Evolutionary conservation across 2,329 filamentous ascomycete species (phyloP).

Genomic region (Aspergillus puulaauensis): DNA sequence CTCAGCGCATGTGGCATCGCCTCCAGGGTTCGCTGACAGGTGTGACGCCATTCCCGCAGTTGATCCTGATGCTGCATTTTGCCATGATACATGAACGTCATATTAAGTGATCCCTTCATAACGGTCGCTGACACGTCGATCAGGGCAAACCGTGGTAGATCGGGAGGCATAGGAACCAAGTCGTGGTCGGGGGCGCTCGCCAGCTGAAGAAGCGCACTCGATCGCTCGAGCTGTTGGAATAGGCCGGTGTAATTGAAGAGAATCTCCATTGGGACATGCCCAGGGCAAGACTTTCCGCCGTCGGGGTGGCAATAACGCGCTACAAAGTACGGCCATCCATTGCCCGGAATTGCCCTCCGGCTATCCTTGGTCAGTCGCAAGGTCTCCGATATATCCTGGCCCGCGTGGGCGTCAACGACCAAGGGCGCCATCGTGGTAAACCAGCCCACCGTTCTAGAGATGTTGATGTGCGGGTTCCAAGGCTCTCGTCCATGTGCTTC

Average conservation of each 20-base stretch:
- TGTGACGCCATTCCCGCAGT: too few relatives aligned
- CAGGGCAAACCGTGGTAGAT: neutral
- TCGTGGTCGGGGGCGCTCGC: neutral
- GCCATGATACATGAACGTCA: neutral
- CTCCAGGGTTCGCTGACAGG: too few relatives aligned
- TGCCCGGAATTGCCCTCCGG: neutral
- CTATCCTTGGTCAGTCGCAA: neutral
- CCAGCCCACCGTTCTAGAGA: constrained; percentile 15
- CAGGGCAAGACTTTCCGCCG: neutral
- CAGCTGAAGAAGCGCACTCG: constrained; percentile 11
- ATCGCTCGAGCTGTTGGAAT: constrained; percentile 18
- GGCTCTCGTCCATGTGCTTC: constrained; percentile 16
- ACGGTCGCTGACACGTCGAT: neutral
- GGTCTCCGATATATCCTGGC: neutral
- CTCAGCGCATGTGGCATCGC: neutral
- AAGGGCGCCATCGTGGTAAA: constrained; percentile 13
- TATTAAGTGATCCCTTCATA: neutral
- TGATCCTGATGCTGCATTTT: too few relatives aligned
- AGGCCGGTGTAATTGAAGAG: constrained; percentile 24
- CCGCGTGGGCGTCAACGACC: neutral
- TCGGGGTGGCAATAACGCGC: neutral
- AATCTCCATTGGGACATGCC: constrained; percentile 21
- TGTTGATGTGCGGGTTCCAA: constrained; percentile 4
- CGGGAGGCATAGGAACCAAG: neutral
- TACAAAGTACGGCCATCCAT: constrained; percentile 7